Base-by-base conservation (phyloP, 805 yeast species). In the Metschnikowia lunata region DNA sequence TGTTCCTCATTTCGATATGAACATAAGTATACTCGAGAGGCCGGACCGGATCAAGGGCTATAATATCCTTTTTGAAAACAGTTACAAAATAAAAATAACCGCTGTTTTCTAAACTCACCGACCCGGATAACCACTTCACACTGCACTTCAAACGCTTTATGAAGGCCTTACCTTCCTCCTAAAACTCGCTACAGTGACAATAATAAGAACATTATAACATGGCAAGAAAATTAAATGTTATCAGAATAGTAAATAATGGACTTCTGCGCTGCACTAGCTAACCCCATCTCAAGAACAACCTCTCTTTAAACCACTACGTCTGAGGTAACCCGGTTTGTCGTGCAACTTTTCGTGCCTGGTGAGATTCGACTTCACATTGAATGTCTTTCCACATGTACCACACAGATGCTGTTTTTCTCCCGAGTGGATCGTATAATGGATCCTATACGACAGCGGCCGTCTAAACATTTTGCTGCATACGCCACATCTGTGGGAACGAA, bases 361-460 rank as follows among this genome's bases (percentile, higher is more conserved):
- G 80, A 88, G 80, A 58, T 88, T 90, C 34, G 88, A 80, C 57
- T 87, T 78, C 15, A 90, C 89, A 13, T 83, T 79, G 59, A 88
- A 88, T 4, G 75, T 56, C 55, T 83, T 80, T 0, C 78, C 79
- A 62, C 97, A 88, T 14, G 75, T 78, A 18, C 58, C 61, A 43
- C 74, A 69, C 42, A 55, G 55, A 51, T 56, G 64, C 31, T 59
- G 48, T 45, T 66, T 68, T 37, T 63, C 71, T 1, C 73, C 73
- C 0, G 74, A 67, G 60, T 88, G 96, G 7, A 86, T 83, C 51
- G 87, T 78, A 51, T 76, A 71, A 62, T 88, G 96, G 4, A 90
- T 88, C 50, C 82, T 83, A 43, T 88, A 68, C 1, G 93, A 87
- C 9, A 89, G 82, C 8, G 95, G 90, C 57, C 95, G 76, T 54